Conservation (phyloP, 1,139 yeast species). For the Kodamaea arcana region DNA sequence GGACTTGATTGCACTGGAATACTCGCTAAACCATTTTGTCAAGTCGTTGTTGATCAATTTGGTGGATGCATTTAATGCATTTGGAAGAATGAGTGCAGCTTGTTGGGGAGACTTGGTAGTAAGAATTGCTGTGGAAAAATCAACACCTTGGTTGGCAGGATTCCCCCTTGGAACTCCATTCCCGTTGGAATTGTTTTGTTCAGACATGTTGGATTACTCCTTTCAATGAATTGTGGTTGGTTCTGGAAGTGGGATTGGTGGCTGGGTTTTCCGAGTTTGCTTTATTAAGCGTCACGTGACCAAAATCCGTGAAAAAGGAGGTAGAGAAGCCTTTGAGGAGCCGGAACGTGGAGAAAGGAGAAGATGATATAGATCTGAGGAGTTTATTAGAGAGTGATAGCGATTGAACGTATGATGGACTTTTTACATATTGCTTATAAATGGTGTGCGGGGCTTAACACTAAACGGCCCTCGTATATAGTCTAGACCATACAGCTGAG, state of each 20-base stretch:
- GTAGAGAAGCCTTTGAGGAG: too few species aligned
- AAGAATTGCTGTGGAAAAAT: slow-evolving; percentile 38
- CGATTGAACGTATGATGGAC: too few species aligned
- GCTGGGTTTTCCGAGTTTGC: not conserved
- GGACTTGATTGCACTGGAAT: slow-evolving; percentile 10
- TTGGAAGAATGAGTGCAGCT: slow-evolving; percentile 39
- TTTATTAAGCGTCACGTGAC: not conserved
- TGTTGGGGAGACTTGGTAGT: slow-evolving; percentile 43
- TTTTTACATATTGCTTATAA: too few species aligned
- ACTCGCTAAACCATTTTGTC: slow-evolving; percentile 14
- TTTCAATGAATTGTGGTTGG: not conserved
- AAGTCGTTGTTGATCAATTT: slow-evolving; percentile 12
- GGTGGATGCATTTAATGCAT: slow-evolving; percentile 21
- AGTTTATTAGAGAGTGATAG: too few species aligned
- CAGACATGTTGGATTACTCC: not conserved
- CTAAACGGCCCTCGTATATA: too few species aligned
- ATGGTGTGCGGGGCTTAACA: too few species aligned
- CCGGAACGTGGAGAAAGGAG: too few species aligned
- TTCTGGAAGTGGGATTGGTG: not conserved
- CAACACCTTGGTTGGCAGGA: slow-evolving; percentile 4
- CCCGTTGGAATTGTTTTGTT: slow-evolving; percentile 1
- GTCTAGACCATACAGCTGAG: too few species aligned
- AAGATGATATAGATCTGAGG: too few species aligned
- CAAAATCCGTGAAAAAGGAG: too few species aligned
- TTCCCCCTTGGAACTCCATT: slow-evolving; percentile 2